These are phyloP conservation scores for Anaeramoeba flamelloides DNA, from an alignment of 78 protist species.

Conservation along the genomic window DNA sequence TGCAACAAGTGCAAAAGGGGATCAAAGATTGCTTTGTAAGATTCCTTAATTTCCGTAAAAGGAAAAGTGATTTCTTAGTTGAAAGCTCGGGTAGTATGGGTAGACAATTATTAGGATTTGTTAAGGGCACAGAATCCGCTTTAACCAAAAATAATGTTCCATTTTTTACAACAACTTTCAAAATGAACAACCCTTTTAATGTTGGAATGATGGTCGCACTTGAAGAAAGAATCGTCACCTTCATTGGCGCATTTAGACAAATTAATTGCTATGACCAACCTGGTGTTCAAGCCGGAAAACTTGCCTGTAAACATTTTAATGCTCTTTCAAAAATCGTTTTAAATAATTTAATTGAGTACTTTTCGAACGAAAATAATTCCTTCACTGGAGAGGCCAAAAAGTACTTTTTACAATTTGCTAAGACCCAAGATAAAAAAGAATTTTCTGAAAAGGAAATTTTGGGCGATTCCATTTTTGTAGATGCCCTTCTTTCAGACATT, in stretches of 20 bases:
- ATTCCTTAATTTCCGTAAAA: conserved; percentile 20
- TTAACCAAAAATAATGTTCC: conserved; percentile 11
- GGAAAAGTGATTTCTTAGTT: conserved; percentile 16
- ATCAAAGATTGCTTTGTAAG: conserved; percentile 23
- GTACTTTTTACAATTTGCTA: no score
- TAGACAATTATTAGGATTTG: conserved; percentile 30
- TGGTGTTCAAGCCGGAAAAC: conserved; percentile 25
- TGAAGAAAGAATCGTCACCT: conserved; percentile 33
- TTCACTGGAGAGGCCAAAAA: no score
- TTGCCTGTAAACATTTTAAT: background rate
- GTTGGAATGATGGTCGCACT: conserved; percentile 43
- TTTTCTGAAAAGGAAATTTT: no score
- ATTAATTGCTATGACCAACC: conserved; percentile 42
- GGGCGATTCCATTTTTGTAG: no score
- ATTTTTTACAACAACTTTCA: conserved; percentile 8
- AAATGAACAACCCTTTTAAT: conserved; percentile 9
- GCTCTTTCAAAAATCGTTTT: background rate
- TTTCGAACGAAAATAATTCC: no score
- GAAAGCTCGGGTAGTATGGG: conserved; percentile 34
- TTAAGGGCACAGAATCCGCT: conserved; percentile 32
- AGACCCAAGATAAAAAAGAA: no score
- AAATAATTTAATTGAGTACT: no score
- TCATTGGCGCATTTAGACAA: conserved; percentile 21
- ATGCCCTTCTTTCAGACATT: no score
- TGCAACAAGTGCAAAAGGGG: conserved; percentile 43